These are phyloP conservation scores for Magnolia sinica DNA, from an alignment of 164 flowering plant genomes.

Conservation along the genomic window DNA sequence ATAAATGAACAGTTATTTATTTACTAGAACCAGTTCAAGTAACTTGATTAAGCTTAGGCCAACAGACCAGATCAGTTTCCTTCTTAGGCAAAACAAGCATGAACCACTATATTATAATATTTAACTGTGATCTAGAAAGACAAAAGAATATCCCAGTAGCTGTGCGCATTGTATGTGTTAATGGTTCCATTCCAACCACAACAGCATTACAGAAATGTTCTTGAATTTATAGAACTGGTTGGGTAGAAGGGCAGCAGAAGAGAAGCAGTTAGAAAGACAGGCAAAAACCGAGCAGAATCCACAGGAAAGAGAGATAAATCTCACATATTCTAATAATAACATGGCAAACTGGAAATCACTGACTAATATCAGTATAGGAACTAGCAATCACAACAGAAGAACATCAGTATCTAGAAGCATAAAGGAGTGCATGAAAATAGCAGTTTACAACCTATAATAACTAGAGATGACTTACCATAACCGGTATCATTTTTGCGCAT, in stretches of 20 bases:
- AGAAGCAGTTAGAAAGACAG: background rate
- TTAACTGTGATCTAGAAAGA: no score
- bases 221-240: background rate
- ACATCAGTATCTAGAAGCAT: background rate
- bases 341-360: background rate
- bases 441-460: background rate
- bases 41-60: no score
- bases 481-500: conserved; percentile 99
- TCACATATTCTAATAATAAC: background rate
- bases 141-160: no score
- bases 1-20: no score
- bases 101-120: no score
- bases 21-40: no score
- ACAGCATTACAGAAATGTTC: no score
- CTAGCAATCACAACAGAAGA: background rate
- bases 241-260: background rate
- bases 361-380: background rate
- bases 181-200: no score
- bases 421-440: background rate
- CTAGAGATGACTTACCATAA: conserved; percentile 60
- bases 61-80: no score
- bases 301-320: background rate
- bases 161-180: no score
- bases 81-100: no score
- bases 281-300: background rate